A percentile compares a stretch with the other conserved stretches of the same genome.
Evolutionary conservation across 352 stramenopile genomes (phyloP).

Genomic region (Detonula confervacea): DNA sequence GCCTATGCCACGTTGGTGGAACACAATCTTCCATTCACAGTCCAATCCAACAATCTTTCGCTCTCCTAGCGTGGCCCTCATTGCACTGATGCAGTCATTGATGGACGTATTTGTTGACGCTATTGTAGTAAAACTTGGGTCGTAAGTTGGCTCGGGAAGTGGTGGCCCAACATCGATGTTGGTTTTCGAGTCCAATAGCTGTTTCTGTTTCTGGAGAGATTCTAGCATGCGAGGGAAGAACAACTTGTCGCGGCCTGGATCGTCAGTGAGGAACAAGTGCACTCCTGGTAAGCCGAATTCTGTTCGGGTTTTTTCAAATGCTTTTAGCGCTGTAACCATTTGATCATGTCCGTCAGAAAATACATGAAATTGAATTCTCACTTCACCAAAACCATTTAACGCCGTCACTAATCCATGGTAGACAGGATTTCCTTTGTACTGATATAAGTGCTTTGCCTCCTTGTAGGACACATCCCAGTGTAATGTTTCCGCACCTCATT

Average conservation of each 20-base stretch:
- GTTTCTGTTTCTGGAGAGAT: constrained; percentile 34
- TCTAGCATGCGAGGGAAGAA: constrained; percentile 30
- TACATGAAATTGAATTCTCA: constrained; percentile 57
- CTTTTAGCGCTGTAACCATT: constrained; percentile 34
- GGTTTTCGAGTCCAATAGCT: constrained; percentile 26
- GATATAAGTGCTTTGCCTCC: constrained; percentile 47
- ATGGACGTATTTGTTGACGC: not conserved
- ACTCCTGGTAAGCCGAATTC: constrained; percentile 29
- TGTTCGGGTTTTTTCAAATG: constrained; percentile 36
- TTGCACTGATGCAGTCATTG: constrained; percentile 7
- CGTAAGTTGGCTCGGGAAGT: not conserved
- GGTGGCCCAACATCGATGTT: not conserved
- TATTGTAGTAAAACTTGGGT: not conserved
- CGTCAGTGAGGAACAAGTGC: constrained; percentile 32
- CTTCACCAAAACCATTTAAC: constrained; percentile 52
- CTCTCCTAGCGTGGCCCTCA: constrained; percentile 7
- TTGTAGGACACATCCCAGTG: constrained; percentile 60
- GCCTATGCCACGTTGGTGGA: not conserved
- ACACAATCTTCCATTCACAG: constrained; percentile 41
- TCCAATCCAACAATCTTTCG: constrained; percentile 28
- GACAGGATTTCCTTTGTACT: constrained; percentile 35
- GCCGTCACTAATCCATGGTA: constrained; percentile 54
- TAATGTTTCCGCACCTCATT: constrained; percentile 37
- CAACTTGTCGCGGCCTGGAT: constrained; percentile 34
- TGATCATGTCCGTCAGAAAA: constrained; percentile 48